These are phyloP conservation scores for Coemansia sp. DNA, from an alignment of 192 early-diverging fungal species.

Conservation along the genomic window DNA sequence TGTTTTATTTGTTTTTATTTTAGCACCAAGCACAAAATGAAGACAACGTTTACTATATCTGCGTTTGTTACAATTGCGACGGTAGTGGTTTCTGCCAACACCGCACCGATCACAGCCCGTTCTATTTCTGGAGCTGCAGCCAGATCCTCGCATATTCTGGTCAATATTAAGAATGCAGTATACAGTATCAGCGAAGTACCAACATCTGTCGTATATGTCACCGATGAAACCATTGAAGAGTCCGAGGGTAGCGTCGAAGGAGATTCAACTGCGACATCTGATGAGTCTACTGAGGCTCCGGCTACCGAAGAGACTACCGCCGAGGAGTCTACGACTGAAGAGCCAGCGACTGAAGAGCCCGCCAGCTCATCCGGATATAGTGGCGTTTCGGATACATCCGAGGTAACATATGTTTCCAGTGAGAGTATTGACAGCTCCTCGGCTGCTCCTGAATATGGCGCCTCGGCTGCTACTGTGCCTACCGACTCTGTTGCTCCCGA, in stretches of 20 bases:
- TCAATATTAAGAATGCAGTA: background rate
- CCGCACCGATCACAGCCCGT: background rate
- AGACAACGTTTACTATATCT: constrained; percentile 14
- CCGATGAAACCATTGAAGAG: constrained; percentile 3
- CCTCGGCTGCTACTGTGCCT: background rate
- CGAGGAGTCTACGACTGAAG: background rate
- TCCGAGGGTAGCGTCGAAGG: background rate
- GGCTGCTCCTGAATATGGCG: background rate
- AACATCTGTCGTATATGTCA: background rate
- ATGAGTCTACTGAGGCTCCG: background rate
- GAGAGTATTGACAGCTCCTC: background rate
- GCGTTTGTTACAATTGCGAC: constrained; percentile 9
- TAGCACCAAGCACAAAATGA: background rate
- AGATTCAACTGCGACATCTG: background rate
- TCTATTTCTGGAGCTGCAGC: background rate
- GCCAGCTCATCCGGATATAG: background rate
- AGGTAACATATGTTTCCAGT: constrained; percentile 2
- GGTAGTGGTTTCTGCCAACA: background rate
- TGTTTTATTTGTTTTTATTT: too few species aligned
- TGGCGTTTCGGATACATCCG: background rate
- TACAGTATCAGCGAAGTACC: background rate
- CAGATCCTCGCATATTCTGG: background rate
- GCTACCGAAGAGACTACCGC: background rate
- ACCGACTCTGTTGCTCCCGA: background rate
- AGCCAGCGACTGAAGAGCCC: background rate